Base-by-base conservation (phyloP, 768 basidiomycete species). In the Mycena leptocephala region DNA sequence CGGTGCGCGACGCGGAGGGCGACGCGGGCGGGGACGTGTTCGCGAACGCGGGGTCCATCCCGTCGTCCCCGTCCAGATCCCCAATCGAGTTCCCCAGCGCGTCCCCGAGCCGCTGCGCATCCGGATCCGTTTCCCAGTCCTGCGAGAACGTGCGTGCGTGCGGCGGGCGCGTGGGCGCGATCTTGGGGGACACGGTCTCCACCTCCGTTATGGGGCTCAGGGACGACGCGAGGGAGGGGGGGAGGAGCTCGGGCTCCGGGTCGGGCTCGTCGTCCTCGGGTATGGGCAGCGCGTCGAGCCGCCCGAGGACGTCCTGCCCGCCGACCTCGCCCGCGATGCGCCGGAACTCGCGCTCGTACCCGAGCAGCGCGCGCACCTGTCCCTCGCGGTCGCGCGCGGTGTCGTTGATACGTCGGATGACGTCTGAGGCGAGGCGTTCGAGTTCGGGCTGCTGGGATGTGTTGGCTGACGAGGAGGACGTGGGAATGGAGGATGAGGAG, bases 321-420 rank as follows among this genome's bases (percentile, higher is more conserved):
- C 94, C 94, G 22, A 95, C 91, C 83, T 96, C 95, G 6, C 90
- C 92, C 2, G 93, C 91, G 78, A 96, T 94, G 81, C 92, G 92
- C 78, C 91, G 89, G 80, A 97, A 92, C 83, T 96, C 94, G 66
- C 95, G 90, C 80, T 97, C 96, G 81, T 90, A 94, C 76, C 93
- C 94, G 41, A 93, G 85, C 67, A 97, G 84, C 80, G 93, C 95
- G 65, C 96, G 93, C 5, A 96, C 91, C 84, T 97, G 96, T 3
- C 88, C 90, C 82, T 97, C 96, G 71, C 96, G 91, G 79, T 95
- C 93, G 59, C 93, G 91, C 41, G 92, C 90, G 16, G 92, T 90
- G 70, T 94, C 93, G 83, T 96, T 94, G 74, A 97, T 89, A 41
- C 90, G 89, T 43, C 95, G 90, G 79, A 97, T 95, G 75, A 96